phyloP scores from a whole-genome alignment of 2,329 filamentous ascomycete species.

The Neofusicoccum sp. region DNA sequence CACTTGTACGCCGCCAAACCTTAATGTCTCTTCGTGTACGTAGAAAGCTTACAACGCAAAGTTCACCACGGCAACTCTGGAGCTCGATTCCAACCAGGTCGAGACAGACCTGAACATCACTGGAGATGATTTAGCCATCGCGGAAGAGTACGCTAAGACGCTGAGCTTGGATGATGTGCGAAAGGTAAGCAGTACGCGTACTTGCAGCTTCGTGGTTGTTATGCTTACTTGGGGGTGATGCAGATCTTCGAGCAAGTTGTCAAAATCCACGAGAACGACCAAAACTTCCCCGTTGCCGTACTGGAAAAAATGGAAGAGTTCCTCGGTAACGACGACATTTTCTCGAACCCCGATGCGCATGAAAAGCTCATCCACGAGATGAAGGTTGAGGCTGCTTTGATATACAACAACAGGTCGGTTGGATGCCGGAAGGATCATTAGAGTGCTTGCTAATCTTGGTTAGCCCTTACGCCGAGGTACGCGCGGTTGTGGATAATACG shows the following conservation, averaged over 20 bases:
- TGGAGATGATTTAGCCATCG: slow-evolving; percentile 21
- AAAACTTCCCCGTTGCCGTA: slow-evolving; percentile 50
- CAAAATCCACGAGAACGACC: slow-evolving; percentile 49
- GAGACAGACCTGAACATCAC: slow-evolving; percentile 21
- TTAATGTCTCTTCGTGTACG: too few species aligned
- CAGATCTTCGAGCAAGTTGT: slow-evolving; percentile 35
- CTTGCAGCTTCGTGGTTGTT: too few species aligned
- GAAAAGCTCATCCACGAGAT: slow-evolving; percentile 55
- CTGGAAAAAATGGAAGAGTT: slow-evolving; percentile 48
- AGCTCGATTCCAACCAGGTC: background rate
- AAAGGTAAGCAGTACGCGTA: background rate
- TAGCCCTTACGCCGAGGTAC: slow-evolving; percentile 26
- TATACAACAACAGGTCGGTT: slow-evolving; percentile 40
- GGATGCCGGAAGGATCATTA: background rate
- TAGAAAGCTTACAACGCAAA: background rate
- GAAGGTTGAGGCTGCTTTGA: slow-evolving; percentile 58
- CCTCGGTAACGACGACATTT: slow-evolving; percentile 48
- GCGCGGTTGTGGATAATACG: slow-evolving; percentile 22
- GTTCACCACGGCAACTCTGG: background rate
- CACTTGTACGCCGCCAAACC: background rate
- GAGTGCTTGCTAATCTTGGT: background rate
- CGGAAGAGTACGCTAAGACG: slow-evolving; percentile 15
- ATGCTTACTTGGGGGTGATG: background rate
- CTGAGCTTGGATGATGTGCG: slow-evolving; percentile 18
- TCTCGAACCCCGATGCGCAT: slow-evolving; percentile 51